Evolutionary conservation across 371 early-diverging fungal species (phyloP).

Genomic region (Mortierella sp.): DNA sequence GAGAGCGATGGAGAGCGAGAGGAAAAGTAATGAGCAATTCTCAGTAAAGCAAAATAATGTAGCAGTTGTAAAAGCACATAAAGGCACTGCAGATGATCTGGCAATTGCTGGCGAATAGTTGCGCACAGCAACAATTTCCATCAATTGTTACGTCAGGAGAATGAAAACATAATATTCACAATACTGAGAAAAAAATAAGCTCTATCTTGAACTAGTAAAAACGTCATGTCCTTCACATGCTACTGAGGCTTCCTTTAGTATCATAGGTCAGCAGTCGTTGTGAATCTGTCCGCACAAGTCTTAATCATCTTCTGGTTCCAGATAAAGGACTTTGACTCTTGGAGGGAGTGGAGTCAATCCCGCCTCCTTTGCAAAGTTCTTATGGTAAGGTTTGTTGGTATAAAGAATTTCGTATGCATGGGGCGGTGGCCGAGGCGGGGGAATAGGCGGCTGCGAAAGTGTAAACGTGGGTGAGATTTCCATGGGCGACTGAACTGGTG

Average conservation of each 20-base stretch:
- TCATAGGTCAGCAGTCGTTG: background rate
- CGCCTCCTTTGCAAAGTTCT: constrained; percentile 52
- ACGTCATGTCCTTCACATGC: background rate
- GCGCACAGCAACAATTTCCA: no score
- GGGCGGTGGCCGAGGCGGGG: constrained; percentile 43
- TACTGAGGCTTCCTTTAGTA: background rate
- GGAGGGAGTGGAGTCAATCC: constrained; percentile 42
- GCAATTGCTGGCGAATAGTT: no score
- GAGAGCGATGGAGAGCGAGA: no score
- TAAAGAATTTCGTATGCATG: constrained; percentile 51
- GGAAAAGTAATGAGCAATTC: no score
- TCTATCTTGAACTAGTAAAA: background rate
- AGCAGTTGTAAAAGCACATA: no score
- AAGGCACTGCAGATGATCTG: no score
- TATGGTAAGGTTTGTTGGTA: constrained; percentile 56
- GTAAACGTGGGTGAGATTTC: constrained; percentile 15
- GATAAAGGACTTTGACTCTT: constrained; percentile 20
- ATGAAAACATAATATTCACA: no score
- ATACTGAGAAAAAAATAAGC: no score
- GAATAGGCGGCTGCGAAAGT: constrained; percentile 34
- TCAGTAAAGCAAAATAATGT: no score
- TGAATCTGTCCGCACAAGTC: constrained; percentile 1
- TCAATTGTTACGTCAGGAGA: no score
- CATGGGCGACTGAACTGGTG: background rate
- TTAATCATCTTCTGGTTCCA: constrained; percentile 16